phyloP scores from a whole-genome alignment of 1,284 basidiomycete genomes.

The Austroboletus olivaceoglutinosus region DNA sequence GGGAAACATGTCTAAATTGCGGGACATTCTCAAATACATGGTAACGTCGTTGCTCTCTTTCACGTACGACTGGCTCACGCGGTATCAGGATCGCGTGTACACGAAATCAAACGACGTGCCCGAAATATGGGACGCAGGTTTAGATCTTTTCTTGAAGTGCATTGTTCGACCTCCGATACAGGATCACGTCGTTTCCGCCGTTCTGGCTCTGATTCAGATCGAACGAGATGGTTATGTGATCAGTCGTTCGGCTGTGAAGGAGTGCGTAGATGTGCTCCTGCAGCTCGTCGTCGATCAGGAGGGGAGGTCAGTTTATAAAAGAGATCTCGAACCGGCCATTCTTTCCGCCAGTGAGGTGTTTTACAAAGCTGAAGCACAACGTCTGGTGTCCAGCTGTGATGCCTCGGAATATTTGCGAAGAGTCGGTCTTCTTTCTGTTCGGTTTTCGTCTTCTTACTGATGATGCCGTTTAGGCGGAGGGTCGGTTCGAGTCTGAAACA shows the following conservation, averaged over 20 bases:
- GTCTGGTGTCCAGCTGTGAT: constrained; percentile 72
- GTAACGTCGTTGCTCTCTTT: constrained; percentile 45
- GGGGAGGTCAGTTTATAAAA: constrained; percentile 73
- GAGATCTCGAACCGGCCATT: constrained; percentile 84
- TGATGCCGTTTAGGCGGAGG: constrained; percentile 68
- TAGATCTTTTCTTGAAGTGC: constrained; percentile 81
- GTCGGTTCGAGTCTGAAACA: constrained; percentile 82
- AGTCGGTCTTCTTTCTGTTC: constrained; percentile 47
- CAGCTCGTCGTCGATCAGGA: constrained; percentile 57
- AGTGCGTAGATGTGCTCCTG: constrained; percentile 85
- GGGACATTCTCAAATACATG: constrained; percentile 95
- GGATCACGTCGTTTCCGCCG: constrained; percentile 76
- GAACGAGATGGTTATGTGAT: constrained; percentile 92
- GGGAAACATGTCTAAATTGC: constrained; percentile 85
- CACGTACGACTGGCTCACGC: constrained; percentile 15
- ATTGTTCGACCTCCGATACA: constrained; percentile 86
- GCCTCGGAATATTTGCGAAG: constrained; percentile 80
- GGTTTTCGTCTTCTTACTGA: constrained; percentile 9
- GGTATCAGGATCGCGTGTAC: constrained; percentile 83
- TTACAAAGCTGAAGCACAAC: constrained; percentile 76
- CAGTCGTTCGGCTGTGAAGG: constrained; percentile 88
- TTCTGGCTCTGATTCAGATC: constrained; percentile 85
- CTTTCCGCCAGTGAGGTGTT: constrained; percentile 77
- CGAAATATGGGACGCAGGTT: constrained; percentile 80
- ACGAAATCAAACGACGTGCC: constrained; percentile 71